phyloP scores from a whole-genome alignment of 1,139 yeast genomes.

The Sugiyamaella xylanicola region DNA sequence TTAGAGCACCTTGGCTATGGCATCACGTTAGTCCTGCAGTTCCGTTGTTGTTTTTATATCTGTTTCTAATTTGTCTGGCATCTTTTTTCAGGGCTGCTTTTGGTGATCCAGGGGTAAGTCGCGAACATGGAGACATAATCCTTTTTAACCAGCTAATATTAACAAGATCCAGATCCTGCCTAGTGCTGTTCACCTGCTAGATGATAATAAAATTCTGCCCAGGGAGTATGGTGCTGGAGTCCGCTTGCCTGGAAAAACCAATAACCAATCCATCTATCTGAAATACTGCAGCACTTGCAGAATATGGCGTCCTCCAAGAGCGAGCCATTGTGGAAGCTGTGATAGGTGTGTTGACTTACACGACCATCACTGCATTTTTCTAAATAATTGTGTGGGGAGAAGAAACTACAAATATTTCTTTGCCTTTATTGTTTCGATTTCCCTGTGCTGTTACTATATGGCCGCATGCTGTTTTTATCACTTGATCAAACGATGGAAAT shows the following conservation, averaged over 20 bases:
- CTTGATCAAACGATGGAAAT: constrained; percentile 50
- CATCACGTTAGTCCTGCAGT: constrained; percentile 56
- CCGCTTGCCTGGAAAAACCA: constrained; percentile 51
- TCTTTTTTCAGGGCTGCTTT: constrained; percentile 59
- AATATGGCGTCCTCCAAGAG: constrained; percentile 69
- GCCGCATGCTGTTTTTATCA: constrained; percentile 43
- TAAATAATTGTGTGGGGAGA: constrained; percentile 76
- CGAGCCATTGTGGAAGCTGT: constrained; percentile 71
- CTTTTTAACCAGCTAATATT: neutral
- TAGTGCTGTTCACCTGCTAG: constrained; percentile 62
- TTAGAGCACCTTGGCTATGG: constrained; percentile 59
- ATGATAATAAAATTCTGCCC: constrained; percentile 50
- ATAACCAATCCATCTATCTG: constrained; percentile 48
- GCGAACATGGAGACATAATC: too few species aligned
- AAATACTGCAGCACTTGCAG: constrained; percentile 64
- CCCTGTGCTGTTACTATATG: constrained; percentile 34
- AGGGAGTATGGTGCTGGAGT: constrained; percentile 63
- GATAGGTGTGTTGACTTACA: constrained; percentile 56
- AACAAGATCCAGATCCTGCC: constrained; percentile 49
- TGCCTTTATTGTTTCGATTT: constrained; percentile 51
- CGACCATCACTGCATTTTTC: constrained; percentile 84
- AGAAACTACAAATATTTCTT: constrained; percentile 53
- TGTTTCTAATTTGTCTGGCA: constrained; percentile 53
- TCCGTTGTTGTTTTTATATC: constrained; percentile 59
- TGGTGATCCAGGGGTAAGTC: constrained; percentile 64